Evolutionary conservation across 1,139 yeast species (phyloP).

Genomic region (Lodderomyces beijingensis): DNA sequence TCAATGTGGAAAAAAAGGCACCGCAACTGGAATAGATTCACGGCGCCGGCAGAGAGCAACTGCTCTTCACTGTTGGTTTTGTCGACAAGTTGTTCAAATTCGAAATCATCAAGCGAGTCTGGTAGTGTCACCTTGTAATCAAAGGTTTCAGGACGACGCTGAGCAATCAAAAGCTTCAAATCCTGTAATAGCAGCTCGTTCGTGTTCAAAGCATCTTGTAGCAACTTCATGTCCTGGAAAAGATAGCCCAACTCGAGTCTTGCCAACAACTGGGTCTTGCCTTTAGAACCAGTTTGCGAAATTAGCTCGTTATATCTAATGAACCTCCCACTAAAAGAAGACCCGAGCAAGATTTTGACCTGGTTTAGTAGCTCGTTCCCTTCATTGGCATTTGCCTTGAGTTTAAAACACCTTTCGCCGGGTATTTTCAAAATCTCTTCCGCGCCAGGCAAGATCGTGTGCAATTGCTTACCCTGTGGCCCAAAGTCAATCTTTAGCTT

Average conservation of each 20-base stretch:
- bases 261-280: constrained; percentile 11
- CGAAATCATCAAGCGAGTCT: constrained; percentile 15
- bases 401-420: constrained; percentile 34
- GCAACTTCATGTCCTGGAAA: constrained; percentile 46
- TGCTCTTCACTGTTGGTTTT: constrained; percentile 9
- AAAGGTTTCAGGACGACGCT: neutral
- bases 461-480: constrained; percentile 35
- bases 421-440: constrained; percentile 6
- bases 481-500: constrained; percentile 68
- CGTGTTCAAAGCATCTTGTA: constrained; percentile 53
- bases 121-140: constrained; percentile 12
- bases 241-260: constrained; percentile 25
- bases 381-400: constrained; percentile 40
- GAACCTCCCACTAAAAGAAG: constrained; percentile 48
- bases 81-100: constrained; percentile 15
- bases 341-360: constrained; percentile 50
- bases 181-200: constrained; percentile 36
- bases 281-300: constrained; percentile 16
- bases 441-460: constrained; percentile 13
- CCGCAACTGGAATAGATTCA: constrained; percentile 24
- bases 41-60: constrained; percentile 13
- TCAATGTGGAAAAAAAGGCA: constrained; percentile 27
- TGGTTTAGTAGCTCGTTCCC: constrained; percentile 46
- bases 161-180: constrained; percentile 12
- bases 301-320: constrained; percentile 32